phyloP scores from a whole-genome alignment of 2,329 filamentous ascomycete genomes.

The Salinomyces thailandicus region DNA sequence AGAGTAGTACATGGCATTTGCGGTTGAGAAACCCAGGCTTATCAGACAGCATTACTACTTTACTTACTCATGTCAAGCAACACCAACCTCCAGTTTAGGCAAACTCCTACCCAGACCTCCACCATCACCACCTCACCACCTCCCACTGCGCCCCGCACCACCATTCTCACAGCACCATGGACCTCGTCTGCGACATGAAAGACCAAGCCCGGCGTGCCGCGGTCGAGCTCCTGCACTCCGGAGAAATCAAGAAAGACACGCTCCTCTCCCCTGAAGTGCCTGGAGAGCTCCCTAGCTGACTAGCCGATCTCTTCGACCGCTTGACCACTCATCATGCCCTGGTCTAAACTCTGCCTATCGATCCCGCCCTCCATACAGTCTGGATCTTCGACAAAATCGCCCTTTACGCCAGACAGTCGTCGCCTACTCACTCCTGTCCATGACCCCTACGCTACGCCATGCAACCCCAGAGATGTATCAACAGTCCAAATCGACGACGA shows the following conservation, averaged over 20 bases:
- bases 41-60: neutral
- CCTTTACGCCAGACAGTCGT: conserved; percentile 14
- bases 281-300: conserved; percentile 20
- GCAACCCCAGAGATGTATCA: conserved; percentile 8
- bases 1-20: too few relatives aligned
- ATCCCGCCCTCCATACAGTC: conserved; percentile 57
- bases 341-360: conserved; percentile 34
- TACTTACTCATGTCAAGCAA: neutral
- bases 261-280: conserved; percentile 25
- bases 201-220: conserved; percentile 20
- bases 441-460: conserved; percentile 9
- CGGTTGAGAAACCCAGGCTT: too few relatives aligned
- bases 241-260: conserved; percentile 18
- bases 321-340: conserved; percentile 46
- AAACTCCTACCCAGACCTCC: neutral
- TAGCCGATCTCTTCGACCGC: conserved; percentile 27
- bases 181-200: conserved; percentile 17
- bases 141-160: neutral
- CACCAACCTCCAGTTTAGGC: neutral
- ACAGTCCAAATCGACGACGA: conserved; percentile 17
- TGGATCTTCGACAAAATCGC: conserved; percentile 79
- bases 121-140: neutral
- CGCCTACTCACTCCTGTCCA: conserved; percentile 12
- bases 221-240: conserved; percentile 18
- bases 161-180: conserved; percentile 10